Evolutionary conservation across 441 rosid genomes (phyloP), one percentile per base, ranked within the genome.

Genomic region (Breynia disticha): DNA sequence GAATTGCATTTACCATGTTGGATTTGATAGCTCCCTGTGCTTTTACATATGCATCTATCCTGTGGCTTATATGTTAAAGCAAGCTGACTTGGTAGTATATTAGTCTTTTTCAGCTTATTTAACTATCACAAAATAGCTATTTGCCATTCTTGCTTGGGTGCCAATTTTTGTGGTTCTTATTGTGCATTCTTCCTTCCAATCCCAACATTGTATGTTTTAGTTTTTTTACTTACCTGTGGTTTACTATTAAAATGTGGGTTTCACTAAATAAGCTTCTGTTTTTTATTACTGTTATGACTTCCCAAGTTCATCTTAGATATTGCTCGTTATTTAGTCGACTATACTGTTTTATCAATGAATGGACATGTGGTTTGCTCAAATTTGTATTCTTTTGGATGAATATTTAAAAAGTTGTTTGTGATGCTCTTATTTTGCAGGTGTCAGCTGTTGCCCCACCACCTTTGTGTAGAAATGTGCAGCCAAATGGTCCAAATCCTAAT

Each of bases 381-480:
- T 28, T 28, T 28, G 35, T 28, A 4, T 28, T 28, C 35, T 28
- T 28, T 28, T 28, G 35, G 8, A 28, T 5, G 35, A 28, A 28
- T 28, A 28, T 28, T 28, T 5, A 28, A 28, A 28, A 16, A 5
- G 13, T 50, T 13, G 56, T 24, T 46, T 21, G 15, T 52, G 55
- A 14, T 52, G 54, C 58, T 41, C 67, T 6, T 52, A 28, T 68
- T 66, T 73, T 79, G 76, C 88, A 93, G 99, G 67, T 84, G 54
- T 83, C 96, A 45, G 81, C 73, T 72, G 79, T 82, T 55, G 87
- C 83, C 59, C 99, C 97, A 15, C 97, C 97, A 42, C 97, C 97
- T 52, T 76, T 82, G 60, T 79, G 82, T 67, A 82, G 97, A 69
- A 81, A 84, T 70, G 52, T 68, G 70, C 94, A 63, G 54, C 88